Conservation (phyloP, 2,329 filamentous ascomycete species). For the Penicillium palitans region DNA sequence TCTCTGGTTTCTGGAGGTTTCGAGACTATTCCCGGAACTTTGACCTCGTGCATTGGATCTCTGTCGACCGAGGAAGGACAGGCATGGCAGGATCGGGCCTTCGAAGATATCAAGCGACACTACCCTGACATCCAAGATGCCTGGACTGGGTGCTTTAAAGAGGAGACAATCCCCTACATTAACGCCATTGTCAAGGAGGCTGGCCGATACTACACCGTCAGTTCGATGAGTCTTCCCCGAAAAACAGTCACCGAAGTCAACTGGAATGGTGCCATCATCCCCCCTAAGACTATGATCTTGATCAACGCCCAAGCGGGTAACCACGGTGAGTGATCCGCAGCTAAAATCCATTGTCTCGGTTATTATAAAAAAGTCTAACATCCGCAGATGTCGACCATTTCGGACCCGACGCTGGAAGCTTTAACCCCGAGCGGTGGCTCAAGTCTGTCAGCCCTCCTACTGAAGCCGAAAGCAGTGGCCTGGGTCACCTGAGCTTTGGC, state of each 20-base stretch:
- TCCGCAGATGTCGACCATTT: slow-evolving; percentile 61
- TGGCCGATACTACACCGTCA: slow-evolving; percentile 71
- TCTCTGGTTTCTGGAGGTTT: slow-evolving; percentile 75
- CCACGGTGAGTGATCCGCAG: slow-evolving; percentile 42
- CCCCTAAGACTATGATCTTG: slow-evolving; percentile 71
- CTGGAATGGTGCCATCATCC: slow-evolving; percentile 65
- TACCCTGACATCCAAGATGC: slow-evolving; percentile 65
- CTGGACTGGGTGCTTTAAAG: slow-evolving; percentile 65
- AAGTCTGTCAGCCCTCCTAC: slow-evolving; percentile 40
- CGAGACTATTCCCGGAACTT: slow-evolving; percentile 72
- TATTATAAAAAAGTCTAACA: background rate
- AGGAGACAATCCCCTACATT: slow-evolving; percentile 71
- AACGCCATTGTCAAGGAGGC: slow-evolving; percentile 74
- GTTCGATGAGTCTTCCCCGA: slow-evolving; percentile 69
- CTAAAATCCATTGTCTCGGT: background rate
- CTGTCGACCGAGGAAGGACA: slow-evolving; percentile 64
- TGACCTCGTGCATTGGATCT: slow-evolving; percentile 71
- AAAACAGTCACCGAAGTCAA: slow-evolving; percentile 66
- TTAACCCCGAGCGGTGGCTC: slow-evolving; percentile 67
- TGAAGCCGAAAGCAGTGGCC: slow-evolving; percentile 50
- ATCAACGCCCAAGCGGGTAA: slow-evolving; percentile 73
- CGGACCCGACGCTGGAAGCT: slow-evolving; percentile 53
- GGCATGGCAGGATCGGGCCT: slow-evolving; percentile 65
- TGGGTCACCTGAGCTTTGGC: slow-evolving; percentile 58
- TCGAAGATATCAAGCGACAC: slow-evolving; percentile 64